A percentile compares a stretch with the other conserved stretches of the same genome.
phyloP scores from a whole-genome alignment of 139 green algal species.

The Mesotaenium endlicherianum region DNA sequence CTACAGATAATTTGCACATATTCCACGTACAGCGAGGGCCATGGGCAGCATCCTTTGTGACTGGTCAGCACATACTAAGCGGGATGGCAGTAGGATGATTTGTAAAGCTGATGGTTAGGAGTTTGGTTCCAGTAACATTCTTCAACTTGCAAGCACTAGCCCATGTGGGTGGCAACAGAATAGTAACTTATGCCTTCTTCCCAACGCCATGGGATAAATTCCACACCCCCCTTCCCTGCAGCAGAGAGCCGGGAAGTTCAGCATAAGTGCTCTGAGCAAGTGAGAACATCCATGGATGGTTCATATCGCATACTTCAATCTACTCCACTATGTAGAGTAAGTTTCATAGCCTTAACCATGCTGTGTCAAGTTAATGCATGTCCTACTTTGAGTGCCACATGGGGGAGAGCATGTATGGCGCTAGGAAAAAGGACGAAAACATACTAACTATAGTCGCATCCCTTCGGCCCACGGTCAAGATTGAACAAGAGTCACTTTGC shows the following conservation, averaged over 20 bases:
- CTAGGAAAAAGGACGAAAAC: neutral
- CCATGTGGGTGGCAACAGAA: neutral
- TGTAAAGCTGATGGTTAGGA: neutral
- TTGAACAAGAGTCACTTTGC: neutral
- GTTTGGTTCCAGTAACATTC: neutral
- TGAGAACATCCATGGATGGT: neutral
- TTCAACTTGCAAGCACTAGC: neutral
- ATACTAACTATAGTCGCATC: neutral
- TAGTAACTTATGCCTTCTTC: neutral
- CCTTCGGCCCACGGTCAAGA: neutral
- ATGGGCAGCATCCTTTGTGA: neutral
- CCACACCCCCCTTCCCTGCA: slow-evolving; percentile 4
- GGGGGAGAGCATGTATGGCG: neutral
- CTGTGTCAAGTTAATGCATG: too few species aligned
- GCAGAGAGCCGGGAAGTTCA: neutral
- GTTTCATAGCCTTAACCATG: too few species aligned
- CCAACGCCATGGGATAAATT: neutral
- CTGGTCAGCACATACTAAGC: neutral
- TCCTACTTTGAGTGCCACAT: too few species aligned
- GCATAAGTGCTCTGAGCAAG: neutral
- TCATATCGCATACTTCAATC: too few species aligned
- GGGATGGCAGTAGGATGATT: neutral
- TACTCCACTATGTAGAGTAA: too few species aligned
- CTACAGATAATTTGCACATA: too few species aligned
- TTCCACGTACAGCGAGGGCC: neutral